Base-by-base conservation (phyloP, 2,329 filamentous ascomycete species). In the Arthrocladium fulminans region DNA sequence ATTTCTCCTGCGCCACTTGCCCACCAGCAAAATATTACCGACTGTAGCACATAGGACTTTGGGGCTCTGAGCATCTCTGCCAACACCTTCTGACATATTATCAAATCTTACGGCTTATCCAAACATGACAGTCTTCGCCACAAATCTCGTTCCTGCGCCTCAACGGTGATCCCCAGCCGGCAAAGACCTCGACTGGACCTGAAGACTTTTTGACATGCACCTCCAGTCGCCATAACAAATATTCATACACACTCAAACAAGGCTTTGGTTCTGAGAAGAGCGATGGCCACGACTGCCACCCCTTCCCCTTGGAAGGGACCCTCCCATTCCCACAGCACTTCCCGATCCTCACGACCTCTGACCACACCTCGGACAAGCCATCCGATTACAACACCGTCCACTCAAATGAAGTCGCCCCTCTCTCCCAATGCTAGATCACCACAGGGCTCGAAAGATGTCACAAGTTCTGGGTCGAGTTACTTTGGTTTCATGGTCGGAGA, bases 401-500 rank as follows among this genome's bases (percentile, higher is more conserved):
- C 81, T 60, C 62, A 71, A 19, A 67, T 73, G 27, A 72, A 77
- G 2, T 42, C 37, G 25, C 74, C 70, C 51, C 61, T 73, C 4
- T 75, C 76, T 25, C 52, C 57, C 13, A 45, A 45, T 3, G 40
- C 60, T 13, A 70, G 73, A 53, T 68, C 75, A 1, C 69, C 80
- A 8, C 56, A 57, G 25, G 27, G 47, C 20, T 46, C 51, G 23
- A 51, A 53, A 52, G 56, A 63, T 55, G 54, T 54, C 37, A 58
- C 61, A 43, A 60, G 65, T 17, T 64, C 74, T 20, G 90, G 86
- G 62, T 86, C 88, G 10, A 94, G 89, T 63, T 95, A 95, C 66
- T 95, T 95, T 63, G 86, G 85, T 48, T 78, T 94, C 51, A 72
- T 81, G 24, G 69, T 86, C 53, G 81, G 88, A 37, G 64, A 78